Base-by-base conservation (phyloP, 2,329 filamentous ascomycete species). In the Neoarthrinium moseri region DNA sequence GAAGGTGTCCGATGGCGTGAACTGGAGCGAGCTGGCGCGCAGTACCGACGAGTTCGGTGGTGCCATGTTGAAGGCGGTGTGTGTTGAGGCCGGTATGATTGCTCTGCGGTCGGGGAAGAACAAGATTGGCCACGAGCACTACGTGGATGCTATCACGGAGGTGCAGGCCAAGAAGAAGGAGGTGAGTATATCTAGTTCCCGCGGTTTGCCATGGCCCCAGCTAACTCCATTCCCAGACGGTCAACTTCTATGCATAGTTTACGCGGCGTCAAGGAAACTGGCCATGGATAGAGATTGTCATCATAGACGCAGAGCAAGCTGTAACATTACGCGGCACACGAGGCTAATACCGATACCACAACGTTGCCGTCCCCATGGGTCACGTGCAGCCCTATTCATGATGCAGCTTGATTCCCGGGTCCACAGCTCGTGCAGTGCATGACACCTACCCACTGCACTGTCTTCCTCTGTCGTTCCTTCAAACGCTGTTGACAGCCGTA, bases 21-120 rank as follows among this genome's bases (percentile, higher is more conserved):
- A 99, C 78, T 99, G 94, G 91, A 81, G 85, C 49, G 94, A 99
- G 69, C 68, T 99, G 72, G 94, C 94, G 6, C 84, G 94, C 62
- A 96, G 91, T 72, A 99, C 94, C 15, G 94, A 99, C 66, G 94
- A 99, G 72, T 99, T 99, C 66, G 94, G 94, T 49, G 94, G 94
- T 65, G 94, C 94, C 50, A 92, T 95, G 83, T 74, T 99, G 58
- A 99, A 99, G 80, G 94, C 94, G 34, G 94, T 99, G 18, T 99
- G 94, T 68, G 94, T 99, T 21, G 94, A 99, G 74, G 94, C 94
- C 42, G 94, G 94, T 65, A 99, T 99, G 94, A 99, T 99, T 72
- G 94, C 94, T 22, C 75, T 99, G 63, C 83, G 94, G 57, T 90
- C 86, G 67, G 94, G 94, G 51, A 91, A 95, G 78, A 91, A 86